Base-by-base conservation (phyloP, 2,329 filamentous ascomycete genomes). In the Teratosphaeria pseudoeucalypti region DNA sequence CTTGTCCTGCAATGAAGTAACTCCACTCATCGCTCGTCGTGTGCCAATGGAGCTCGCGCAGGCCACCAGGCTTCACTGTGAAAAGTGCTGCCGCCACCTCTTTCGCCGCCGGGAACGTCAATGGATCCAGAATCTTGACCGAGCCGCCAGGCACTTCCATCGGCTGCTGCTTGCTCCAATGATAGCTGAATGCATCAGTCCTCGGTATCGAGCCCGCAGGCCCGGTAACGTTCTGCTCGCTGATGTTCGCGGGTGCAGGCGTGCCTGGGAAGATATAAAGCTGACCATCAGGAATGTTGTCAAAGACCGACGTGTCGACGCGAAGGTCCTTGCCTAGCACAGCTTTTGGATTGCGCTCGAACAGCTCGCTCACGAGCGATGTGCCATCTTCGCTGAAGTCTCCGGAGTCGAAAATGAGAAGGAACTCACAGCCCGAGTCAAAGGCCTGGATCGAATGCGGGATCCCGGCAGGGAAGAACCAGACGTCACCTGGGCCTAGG, bases 11-110 rank as follows among this genome's bases (percentile, higher is more conserved):
- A 9, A 85, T 71, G 73, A 85, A 84, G 71, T 81, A 85, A 56
- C 78, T 78, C 83, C 83, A 85, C 70, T 85, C 83, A 67, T 85
- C 82, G 9, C 76, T 79, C 0, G 76, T 77, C 1, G 81, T 80
- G 72, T 86, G 83, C 83, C 83, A 86, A 73, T 86, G 83, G 52
- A 86, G 73, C 67, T 86, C 83, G 26, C 84, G 79, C 81, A 86
- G 82, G 1, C 82, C 83, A n/a, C 83, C 83, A 0, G 83, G 82
- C 64, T 83, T 74, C 34, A 85, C 73, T 2, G 79, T 82, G 10
- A 85, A 80, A 1, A 85, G 74, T 0, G 81, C 82, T 0, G 79
- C 78, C 3, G 82, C 81, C 68, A 85, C 83, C 58, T 75, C 77
- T 11, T 68, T 70, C 0, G 83, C 80, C 32, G 83, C 73, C 5